A percentile compares a stretch with the other conserved stretches of the same genome.
These are phyloP conservation scores for Nannochloropsis salina DNA, from an alignment of 108 stramenopile genomes.

Conservation along the genomic window DNA sequence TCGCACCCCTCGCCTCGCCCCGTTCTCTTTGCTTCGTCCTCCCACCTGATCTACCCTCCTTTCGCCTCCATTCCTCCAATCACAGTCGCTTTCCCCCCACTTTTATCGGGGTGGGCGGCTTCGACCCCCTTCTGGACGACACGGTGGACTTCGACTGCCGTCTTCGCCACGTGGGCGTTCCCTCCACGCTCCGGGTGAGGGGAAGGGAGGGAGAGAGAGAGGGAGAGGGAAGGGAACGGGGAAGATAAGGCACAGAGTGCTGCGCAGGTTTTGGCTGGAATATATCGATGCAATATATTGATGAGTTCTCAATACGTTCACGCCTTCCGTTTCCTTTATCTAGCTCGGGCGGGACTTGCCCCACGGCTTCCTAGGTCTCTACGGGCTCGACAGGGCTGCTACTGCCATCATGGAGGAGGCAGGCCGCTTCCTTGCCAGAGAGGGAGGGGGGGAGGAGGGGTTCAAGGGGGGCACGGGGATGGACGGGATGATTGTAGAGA, in stretches of 20 bases:
- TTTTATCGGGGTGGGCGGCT: constrained; percentile 21
- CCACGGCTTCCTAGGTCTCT: constrained; percentile 26
- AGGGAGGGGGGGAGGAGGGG: neutral
- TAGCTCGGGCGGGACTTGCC: constrained; percentile 27
- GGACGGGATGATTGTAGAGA: neutral
- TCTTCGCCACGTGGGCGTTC: constrained; percentile 61
- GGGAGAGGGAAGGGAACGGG: neutral
- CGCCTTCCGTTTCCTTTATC: neutral
- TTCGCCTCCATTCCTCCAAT: neutral
- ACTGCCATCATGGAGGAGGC: constrained; percentile 2
- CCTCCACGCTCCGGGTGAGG: neutral
- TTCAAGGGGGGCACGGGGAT: neutral
- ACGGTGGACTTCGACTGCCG: constrained; percentile 69
- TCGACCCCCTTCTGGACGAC: constrained; percentile 78
- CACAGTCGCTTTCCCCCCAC: constrained; percentile 23
- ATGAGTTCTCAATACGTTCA: too few species aligned
- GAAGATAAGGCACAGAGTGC: too few species aligned
- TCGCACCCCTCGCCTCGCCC: too few species aligned
- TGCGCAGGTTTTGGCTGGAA: too few species aligned
- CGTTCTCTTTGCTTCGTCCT: too few species aligned
- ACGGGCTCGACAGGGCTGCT: neutral
- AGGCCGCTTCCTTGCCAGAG: neutral
- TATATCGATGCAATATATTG: too few species aligned
- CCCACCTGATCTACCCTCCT: neutral
- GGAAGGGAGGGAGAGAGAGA: neutral